A percentile compares a stretch with the other conserved stretches of the same genome.
Evolutionary conservation across 352 stramenopile species (phyloP).

Genomic region (Globisporangium barbulae): DNA sequence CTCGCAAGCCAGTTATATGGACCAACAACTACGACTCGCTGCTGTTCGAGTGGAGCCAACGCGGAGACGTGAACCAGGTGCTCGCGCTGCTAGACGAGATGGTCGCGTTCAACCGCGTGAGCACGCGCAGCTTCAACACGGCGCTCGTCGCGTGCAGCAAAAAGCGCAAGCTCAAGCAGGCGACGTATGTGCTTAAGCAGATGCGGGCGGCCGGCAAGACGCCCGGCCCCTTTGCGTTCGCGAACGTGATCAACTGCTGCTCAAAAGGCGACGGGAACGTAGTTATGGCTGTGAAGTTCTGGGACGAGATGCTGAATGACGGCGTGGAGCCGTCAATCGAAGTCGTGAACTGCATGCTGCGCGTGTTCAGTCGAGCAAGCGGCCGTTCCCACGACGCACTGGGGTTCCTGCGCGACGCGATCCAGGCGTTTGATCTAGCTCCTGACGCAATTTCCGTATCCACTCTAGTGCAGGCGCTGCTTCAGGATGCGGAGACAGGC

Average conservation of each 20-base stretch:
- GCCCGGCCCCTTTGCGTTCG: conserved; percentile 44
- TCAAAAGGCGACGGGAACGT: conserved; percentile 34
- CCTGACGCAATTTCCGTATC: conserved; percentile 42
- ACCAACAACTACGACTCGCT: conserved; percentile 54
- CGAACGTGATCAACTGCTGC: conserved; percentile 68
- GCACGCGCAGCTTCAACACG: conserved; percentile 59
- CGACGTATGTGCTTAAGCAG: conserved; percentile 33
- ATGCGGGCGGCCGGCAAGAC: conserved; percentile 32
- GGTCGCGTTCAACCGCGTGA: conserved; percentile 31
- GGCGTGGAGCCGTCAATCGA: conserved; percentile 38
- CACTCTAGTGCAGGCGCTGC: conserved; percentile 40
- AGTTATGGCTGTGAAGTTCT: conserved; percentile 34
- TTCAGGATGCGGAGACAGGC: conserved; percentile 29
- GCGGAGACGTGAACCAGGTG: conserved; percentile 35
- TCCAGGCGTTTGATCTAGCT: conserved; percentile 32
- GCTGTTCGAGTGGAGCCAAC: conserved; percentile 44
- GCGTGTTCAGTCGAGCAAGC: conserved; percentile 39
- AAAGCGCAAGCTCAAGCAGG: conserved; percentile 33
- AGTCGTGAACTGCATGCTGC: conserved; percentile 58
- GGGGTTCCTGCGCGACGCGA: conserved; percentile 20
- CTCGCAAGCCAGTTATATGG: conserved; percentile 25
- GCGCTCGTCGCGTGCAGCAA: conserved; percentile 66
- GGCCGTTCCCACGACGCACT: conserved; percentile 37
- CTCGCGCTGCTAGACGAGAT: conserved; percentile 55
- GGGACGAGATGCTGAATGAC: conserved; percentile 37